Evolutionary conservation across 75 land plant species (phyloP).

Genomic region (Picea sitchensis): DNA sequence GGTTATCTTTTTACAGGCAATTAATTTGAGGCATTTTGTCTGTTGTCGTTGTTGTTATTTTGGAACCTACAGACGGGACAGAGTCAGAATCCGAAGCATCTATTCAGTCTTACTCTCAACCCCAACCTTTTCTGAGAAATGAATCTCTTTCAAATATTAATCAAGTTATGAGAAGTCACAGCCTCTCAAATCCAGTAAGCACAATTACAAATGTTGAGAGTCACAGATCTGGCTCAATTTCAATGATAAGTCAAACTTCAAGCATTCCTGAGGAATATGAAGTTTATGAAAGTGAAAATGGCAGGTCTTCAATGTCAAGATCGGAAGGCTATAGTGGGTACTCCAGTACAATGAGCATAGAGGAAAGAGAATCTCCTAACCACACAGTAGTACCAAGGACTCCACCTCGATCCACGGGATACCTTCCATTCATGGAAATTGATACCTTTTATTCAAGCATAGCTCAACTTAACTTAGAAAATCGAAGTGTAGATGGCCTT

Average conservation of each 20-base stretch:
- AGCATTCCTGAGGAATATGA: neutral
- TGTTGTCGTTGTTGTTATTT: neutral
- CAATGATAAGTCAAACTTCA: neutral
- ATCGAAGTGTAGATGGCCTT: neutral
- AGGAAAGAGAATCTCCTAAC: neutral
- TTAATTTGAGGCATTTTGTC: conserved; percentile 1
- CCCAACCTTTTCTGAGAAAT: conserved; percentile 4
- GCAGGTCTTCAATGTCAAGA: neutral
- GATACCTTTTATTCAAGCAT: neutral
- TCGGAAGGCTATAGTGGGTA: neutral
- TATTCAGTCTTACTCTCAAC: neutral
- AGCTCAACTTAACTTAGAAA: neutral
- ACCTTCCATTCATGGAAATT: neutral
- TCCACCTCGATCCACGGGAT: neutral
- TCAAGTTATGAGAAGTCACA: neutral
- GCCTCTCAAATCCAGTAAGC: neutral
- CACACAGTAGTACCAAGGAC: neutral
- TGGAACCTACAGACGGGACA: neutral
- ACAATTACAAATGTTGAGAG: neutral
- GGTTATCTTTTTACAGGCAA: neutral
- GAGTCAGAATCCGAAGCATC: neutral
- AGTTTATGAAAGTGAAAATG: neutral
- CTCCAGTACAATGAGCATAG: neutral
- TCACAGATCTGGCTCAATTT: neutral
- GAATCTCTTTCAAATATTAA: conserved; percentile 6